Evolutionary conservation across 108 stramenopile genomes (phyloP), one percentile per base, ranked within the genome.

Genomic region (Nitzschia palea): DNA sequence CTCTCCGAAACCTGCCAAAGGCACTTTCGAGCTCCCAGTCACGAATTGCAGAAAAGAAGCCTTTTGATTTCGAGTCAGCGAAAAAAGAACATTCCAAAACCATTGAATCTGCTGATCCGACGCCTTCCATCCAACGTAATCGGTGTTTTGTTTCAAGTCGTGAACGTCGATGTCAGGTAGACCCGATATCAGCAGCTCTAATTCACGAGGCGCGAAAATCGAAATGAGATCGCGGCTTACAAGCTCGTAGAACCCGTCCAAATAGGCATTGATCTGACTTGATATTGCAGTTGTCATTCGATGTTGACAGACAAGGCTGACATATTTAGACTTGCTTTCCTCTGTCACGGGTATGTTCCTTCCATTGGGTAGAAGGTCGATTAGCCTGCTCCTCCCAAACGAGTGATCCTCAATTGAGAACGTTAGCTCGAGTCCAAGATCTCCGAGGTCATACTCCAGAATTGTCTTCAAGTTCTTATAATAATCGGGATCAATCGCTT

Each of bases 401-500:
- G 82, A 87, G 61, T 91, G 87, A 56, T 92, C 88, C 63, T 92
- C 94, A 28, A 70, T 87, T 2, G 86, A 90, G 75, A 98, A 96
- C 8, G 96, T 95, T 30, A 98, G 74, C 32, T 98, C 97, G 25
- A 98, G 75, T 33, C 96, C 96, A 35, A 98, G 87, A 65, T 91
- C 94, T 51, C 90, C 95, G 9, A 98, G 80, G 48, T 97, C 87
- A 66, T 93, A 87, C 57, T 95, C 87, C 25, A 97, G 71, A 55
- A 97, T 96, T 59, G 89, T 84, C 51, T 95, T 91, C 45, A 97
- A 83, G 68, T 95, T 96, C 58, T 95, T 96, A 85, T 96, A 98
- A 74, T 98, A 98, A 48, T 97, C 97, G 22, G 98, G 98, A 59
- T 98, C 98, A 57, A 97, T 97, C 9, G 97, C 96, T 84, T 98